Evolutionary conservation across 2,329 filamentous ascomycete species (phyloP), one percentile per base, ranked within the genome.

Genomic region (Polychaeton citri): DNA sequence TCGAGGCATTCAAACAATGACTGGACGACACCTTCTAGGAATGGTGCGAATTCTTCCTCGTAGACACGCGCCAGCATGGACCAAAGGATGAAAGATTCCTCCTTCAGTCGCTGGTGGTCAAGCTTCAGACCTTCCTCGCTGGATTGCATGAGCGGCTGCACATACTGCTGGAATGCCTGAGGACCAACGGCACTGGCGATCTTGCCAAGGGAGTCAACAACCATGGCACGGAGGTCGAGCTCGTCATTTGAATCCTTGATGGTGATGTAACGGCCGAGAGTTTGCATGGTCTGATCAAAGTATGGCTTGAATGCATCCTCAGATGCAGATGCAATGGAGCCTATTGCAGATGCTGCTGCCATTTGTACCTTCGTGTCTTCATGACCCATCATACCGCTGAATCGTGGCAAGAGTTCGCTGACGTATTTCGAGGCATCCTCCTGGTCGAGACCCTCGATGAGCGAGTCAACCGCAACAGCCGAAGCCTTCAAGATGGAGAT

Each of bases 61-160:
- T 96, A 96, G 7, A 96, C 85, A 66, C 92, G 92, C 43, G 88
- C 81, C 55, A 98, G 77, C 28, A 83, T 85, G 46, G 84, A 86
- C 88, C 90, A 98, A 37, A 98, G 72, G 43, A 96, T 92, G 64
- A 94, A 98, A 57, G 85, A 94, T 43, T 86, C 95, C 68, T 98
- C 90, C 60, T 86, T 83, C 35, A 96, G 76, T 38, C 87, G 76
- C 30, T 87, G 82, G 63, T 95, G 87, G 49, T 85, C 87, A 2
- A 98, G 76, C 49, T 81, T 70, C 2, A 96, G 71, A 37, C 82
- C 87, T 61, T 95, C 87, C 62, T 95, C 87, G 47, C 84, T 94
- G 10, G 88, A 81, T 51, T 79, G 72, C 82, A 98, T 94, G 39
- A 96, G 70, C 30, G 85, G 84, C 54, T 81, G 71, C 21, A 96